Evolutionary conservation across 805 yeast species (phyloP).

Genomic region (Wickerhamiella siamensis): DNA sequence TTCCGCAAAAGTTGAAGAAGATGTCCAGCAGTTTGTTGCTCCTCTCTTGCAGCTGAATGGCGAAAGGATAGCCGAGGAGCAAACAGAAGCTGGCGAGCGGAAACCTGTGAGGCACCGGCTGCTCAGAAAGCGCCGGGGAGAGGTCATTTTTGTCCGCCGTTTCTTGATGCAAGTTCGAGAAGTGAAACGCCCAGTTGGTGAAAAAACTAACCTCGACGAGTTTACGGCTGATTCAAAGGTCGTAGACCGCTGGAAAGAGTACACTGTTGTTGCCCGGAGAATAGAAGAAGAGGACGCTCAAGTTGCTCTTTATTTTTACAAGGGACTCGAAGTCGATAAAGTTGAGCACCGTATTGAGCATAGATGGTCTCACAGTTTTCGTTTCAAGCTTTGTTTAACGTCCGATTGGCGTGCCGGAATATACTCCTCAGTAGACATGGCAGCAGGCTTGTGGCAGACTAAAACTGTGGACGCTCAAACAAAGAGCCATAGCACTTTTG

Average conservation of each 20-base stretch:
- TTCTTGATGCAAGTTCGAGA: slow-evolving; percentile 48
- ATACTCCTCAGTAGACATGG: slow-evolving; percentile 56
- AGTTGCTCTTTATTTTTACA: slow-evolving; percentile 48
- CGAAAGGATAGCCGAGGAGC: no score
- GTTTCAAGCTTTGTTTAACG: slow-evolving; percentile 17
- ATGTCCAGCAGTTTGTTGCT: neutral
- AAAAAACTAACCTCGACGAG: slow-evolving; percentile 32
- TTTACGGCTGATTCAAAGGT: slow-evolving; percentile 42
- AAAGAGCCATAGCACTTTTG: neutral
- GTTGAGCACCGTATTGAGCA: slow-evolving; percentile 9
- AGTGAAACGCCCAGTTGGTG: slow-evolving; percentile 1
- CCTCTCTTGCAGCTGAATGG: neutral
- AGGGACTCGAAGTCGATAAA: slow-evolving; percentile 27
- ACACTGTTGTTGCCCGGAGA: slow-evolving; percentile 54
- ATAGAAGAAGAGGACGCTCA: slow-evolving; percentile 41
- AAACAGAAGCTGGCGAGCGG: no score
- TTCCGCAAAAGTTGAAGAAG: no score
- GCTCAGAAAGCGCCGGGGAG: slow-evolving; percentile 31
- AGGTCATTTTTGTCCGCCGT: slow-evolving; percentile 48
- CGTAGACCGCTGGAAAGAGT: slow-evolving; percentile 68
- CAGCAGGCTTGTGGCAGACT: slow-evolving; percentile 39
- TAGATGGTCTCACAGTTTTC: slow-evolving; percentile 15
- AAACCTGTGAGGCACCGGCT: no score
- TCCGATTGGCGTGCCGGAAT: slow-evolving; percentile 32
- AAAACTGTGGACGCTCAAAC: neutral